These are phyloP conservation scores for Naematelia aurantialba DNA, from an alignment of 768 basidiomycete species.

Conservation along the genomic window DNA sequence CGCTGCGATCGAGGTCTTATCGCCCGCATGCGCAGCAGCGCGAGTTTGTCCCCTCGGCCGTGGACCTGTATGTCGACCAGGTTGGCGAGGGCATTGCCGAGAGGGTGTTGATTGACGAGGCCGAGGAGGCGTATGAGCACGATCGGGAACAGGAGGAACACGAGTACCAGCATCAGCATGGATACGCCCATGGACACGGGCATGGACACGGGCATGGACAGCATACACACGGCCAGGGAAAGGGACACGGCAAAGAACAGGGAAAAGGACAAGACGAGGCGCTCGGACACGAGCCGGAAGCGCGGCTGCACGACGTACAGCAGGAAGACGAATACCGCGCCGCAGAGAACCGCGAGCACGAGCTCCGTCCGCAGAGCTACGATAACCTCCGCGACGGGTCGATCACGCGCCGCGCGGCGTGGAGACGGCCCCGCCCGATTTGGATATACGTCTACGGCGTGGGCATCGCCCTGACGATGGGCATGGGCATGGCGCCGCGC, in stretches of 20 bases:
- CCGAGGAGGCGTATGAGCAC: background rate
- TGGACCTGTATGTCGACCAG: conserved; percentile 10
- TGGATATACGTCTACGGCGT: conserved; percentile 45
- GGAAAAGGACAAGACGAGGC: background rate
- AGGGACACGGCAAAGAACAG: background rate
- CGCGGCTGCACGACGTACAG: too few species aligned
- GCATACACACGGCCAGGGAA: too few species aligned
- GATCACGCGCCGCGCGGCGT: conserved; percentile 31
- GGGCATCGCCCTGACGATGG: conserved; percentile 35
- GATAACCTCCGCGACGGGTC: conserved; percentile 23
- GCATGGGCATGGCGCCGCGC: conserved; percentile 45
- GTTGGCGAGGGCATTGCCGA: conserved; percentile 12
- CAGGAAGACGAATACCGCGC: too few species aligned
- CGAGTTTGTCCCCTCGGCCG: conserved; percentile 22
- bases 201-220: conserved; percentile 1
- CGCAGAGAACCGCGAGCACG: too few species aligned
- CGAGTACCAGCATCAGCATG: background rate
- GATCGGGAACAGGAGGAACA: background rate
- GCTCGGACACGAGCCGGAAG: too few species aligned
- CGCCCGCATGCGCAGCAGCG: conserved; percentile 25
- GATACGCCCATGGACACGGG: background rate
- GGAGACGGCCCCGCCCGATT: conserved; percentile 31
- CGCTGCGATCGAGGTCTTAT: background rate
- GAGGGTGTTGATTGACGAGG: conserved; percentile 18
- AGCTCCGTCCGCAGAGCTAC: conserved; percentile 7